A percentile compares a stretch with the other conserved stretches of the same genome.
These are phyloP conservation scores for Schizonepeta tenuifolia DNA, from an alignment of 257 asterid species.

Conservation along the genomic window DNA sequence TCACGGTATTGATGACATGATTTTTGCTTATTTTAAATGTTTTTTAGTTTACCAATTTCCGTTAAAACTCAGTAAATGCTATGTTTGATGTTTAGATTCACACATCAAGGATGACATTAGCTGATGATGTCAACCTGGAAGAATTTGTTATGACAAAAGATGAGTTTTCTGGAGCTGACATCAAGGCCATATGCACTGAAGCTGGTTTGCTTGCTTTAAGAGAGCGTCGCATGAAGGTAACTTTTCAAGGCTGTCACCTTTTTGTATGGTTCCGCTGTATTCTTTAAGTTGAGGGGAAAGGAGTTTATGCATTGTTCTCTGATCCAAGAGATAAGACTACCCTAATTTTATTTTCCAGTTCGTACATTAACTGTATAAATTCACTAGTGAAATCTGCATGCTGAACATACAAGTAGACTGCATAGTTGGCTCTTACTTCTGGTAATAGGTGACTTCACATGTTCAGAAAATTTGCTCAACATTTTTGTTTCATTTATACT, in stretches of 20 bases:
- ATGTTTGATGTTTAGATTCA: constrained; percentile 64
- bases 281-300: not conserved
- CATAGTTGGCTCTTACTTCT: not conserved
- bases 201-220: constrained; percentile 93
- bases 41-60: not conserved
- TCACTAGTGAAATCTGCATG: not conserved
- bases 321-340: not conserved
- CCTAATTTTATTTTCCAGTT: not conserved
- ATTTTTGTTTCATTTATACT: not conserved
- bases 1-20: constrained; percentile 57
- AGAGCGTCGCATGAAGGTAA: constrained; percentile 95
- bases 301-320: not conserved
- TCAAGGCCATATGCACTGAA: constrained; percentile 94
- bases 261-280: not conserved
- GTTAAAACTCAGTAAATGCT: constrained; percentile 7
- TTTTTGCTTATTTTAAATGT: constrained; percentile 4
- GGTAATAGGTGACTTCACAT: not conserved
- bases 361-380: not conserved
- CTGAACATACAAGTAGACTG: constrained; percentile 1
- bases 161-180: constrained; percentile 95
- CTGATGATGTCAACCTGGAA: constrained; percentile 91
- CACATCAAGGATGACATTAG: constrained; percentile 88
- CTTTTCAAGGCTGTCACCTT: not conserved
- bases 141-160: constrained; percentile 95
- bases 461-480: not conserved